phyloP scores from a whole-genome alignment of 192 early-diverging fungal species.

The Backusella macrospora region DNA sequence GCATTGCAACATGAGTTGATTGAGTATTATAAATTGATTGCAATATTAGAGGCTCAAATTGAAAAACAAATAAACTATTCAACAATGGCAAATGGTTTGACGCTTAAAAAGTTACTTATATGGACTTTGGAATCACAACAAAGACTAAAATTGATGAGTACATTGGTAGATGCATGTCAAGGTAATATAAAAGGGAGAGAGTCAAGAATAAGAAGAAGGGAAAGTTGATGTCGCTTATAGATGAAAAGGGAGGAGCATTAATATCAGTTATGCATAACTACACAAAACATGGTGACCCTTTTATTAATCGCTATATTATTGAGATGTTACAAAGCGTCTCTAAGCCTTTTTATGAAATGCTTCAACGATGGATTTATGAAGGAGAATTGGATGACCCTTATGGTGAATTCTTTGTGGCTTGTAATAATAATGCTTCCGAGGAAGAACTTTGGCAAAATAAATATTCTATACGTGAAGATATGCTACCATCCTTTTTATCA shows the following conservation, averaged over 20 bases:
- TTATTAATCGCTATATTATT: constrained; percentile 76
- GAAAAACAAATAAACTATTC: constrained; percentile 42
- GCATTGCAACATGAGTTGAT: constrained; percentile 79
- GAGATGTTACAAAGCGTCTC: constrained; percentile 76
- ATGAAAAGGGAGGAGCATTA: constrained; percentile 69
- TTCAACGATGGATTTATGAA: constrained; percentile 90
- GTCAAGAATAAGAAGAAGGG: neutral
- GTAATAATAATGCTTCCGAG: constrained; percentile 53
- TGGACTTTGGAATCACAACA: constrained; percentile 86
- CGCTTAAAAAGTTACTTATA: constrained; percentile 81
- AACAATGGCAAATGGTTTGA: constrained; percentile 55
- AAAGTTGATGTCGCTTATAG: constrained; percentile 27
- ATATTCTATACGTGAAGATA: constrained; percentile 74
- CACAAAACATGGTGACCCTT: constrained; percentile 91
- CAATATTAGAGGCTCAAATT: constrained; percentile 80
- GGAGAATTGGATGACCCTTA: constrained; percentile 93
- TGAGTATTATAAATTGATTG: constrained; percentile 86
- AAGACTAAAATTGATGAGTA: constrained; percentile 75
- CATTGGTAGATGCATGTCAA: constrained; percentile 66
- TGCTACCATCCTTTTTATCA: constrained; percentile 88
- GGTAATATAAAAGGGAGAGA: constrained; percentile 33
- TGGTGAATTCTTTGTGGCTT: constrained; percentile 88
- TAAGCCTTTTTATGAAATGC: constrained; percentile 88
- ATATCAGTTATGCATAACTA: constrained; percentile 80
- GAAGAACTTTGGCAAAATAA: constrained; percentile 85